Percentiles rank a stretch among this genome's conserved stretches.
These are phyloP conservation scores for Colletotrichum caudatum DNA, from an alignment of 2,329 filamentous ascomycete species.

Conservation along the genomic window DNA sequence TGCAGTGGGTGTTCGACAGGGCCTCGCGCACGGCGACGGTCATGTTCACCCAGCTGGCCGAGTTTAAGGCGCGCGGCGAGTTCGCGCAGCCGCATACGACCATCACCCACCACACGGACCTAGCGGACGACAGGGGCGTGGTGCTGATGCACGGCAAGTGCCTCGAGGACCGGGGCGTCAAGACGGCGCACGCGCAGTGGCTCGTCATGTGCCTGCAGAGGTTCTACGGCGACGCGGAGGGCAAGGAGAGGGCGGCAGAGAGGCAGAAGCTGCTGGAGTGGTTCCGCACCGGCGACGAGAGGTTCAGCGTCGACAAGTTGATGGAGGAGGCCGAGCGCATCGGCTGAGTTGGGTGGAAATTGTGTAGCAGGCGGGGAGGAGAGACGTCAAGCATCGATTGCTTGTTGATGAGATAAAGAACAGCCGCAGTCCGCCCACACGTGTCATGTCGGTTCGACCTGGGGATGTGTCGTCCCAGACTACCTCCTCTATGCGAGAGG, in stretches of 20 bases:
- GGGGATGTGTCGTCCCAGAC: neutral
- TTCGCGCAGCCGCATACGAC: conserved; percentile 94
- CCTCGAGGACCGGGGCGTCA: conserved; percentile 80
- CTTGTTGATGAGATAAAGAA: neutral
- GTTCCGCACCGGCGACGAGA: conserved; percentile 82
- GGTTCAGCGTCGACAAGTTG: conserved; percentile 86
- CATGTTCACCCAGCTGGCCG: conserved; percentile 92
- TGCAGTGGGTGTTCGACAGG: conserved; percentile 93
- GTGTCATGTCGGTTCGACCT: neutral
- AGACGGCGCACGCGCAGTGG: conserved; percentile 86
- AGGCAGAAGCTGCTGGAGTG: conserved; percentile 80
- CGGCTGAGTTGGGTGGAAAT: conserved; percentile 51
- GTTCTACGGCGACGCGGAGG: conserved; percentile 82
- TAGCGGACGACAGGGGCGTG: conserved; percentile 78
- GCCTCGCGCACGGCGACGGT: conserved; percentile 76
- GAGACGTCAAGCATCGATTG: neutral
- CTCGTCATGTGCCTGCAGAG: conserved; percentile 92
- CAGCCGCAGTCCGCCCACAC: neutral
- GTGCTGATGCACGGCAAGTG: conserved; percentile 93
- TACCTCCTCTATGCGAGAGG: neutral
- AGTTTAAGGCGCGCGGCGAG: conserved; percentile 91
- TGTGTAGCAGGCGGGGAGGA: neutral
- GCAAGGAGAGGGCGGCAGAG: conserved; percentile 66
- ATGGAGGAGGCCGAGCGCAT: conserved; percentile 91
- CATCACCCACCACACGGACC: conserved; percentile 89